Evolutionary conservation across 257 asterid species (phyloP).

Genomic region (Phtheirospermum japonicum): DNA sequence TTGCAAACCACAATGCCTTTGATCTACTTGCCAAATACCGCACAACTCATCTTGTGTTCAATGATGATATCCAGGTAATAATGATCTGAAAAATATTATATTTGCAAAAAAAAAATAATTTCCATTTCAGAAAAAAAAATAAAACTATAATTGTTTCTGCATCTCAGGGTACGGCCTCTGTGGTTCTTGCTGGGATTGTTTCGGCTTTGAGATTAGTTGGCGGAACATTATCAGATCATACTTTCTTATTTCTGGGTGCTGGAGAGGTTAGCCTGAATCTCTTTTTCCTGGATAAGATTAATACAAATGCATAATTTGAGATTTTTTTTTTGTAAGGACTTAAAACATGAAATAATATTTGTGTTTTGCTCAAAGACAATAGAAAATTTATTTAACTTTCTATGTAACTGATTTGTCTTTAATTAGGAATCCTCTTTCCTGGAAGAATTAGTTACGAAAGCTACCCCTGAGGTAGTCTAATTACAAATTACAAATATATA

Average conservation of each 20-base stretch:
- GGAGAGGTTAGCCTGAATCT: slow-evolving; percentile 66
- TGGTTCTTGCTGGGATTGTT: slow-evolving; percentile 80
- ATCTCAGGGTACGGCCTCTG: slow-evolving; percentile 88
- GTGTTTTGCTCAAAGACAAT: not conserved
- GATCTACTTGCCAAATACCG: slow-evolving; percentile 78
- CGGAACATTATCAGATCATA: slow-evolving; percentile 75
- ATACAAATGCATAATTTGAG: not conserved
- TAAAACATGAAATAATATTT: not conserved
- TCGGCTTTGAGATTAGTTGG: slow-evolving; percentile 66
- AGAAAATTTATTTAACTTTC: not conserved
- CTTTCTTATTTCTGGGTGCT: slow-evolving; percentile 94
- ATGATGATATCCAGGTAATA: slow-evolving; percentile 84
- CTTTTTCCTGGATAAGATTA: slow-evolving; percentile 2
- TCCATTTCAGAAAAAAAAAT: slow-evolving; percentile 10
- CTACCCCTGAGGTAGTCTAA: not conserved
- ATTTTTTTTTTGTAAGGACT: not conserved
- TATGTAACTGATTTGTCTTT: not conserved
- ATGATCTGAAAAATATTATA: not conserved
- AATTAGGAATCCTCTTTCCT: not conserved
- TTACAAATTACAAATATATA: not conserved
- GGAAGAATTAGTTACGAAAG: not conserved
- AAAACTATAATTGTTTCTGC: slow-evolving; percentile 7
- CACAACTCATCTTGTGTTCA: slow-evolving; percentile 82
- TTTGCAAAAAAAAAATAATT: not conserved
- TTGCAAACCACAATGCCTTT: slow-evolving; percentile 91